A percentile compares a stretch with the other conserved stretches of the same genome.
Evolutionary conservation across 2,329 filamentous ascomycete species (phyloP).

Genomic region (Talaromyces sp.): DNA sequence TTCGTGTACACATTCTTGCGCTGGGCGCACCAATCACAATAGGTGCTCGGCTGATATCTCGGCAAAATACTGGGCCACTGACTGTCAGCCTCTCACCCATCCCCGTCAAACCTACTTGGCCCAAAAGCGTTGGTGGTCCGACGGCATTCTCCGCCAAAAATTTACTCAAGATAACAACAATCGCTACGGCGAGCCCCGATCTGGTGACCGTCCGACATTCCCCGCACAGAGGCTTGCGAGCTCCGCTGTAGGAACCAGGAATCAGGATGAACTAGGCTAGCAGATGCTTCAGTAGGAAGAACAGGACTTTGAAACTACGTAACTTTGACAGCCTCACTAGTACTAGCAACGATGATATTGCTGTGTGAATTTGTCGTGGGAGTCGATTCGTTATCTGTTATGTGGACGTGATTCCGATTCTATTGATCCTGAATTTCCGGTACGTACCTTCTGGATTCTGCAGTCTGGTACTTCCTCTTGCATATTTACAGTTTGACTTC

Average conservation of each 20-base stretch:
- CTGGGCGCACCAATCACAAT: background rate
- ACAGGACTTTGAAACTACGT: background rate
- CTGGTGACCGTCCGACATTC: constrained; percentile 9
- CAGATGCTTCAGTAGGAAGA: background rate
- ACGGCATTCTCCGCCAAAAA: background rate
- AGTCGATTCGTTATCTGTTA: background rate
- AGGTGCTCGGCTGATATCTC: background rate
- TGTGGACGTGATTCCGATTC: background rate
- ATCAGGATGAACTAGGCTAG: background rate
- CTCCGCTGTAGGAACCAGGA: background rate
- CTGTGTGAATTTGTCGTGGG: background rate
- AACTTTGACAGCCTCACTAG: constrained; percentile 6
- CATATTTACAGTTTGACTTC: background rate
- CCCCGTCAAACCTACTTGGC: background rate
- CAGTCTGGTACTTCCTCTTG: background rate
- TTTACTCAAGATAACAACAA: constrained; percentile 7
- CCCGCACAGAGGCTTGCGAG: constrained; percentile 12
- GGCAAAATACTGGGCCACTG: background rate
- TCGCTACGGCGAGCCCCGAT: constrained; percentile 1
- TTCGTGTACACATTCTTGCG: background rate
- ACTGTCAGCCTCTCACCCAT: background rate
- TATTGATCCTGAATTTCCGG: background rate
- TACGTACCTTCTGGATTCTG: background rate
- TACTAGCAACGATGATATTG: background rate
- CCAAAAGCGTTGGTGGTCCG: background rate